Evolutionary conservation across 345 rosid genomes (phyloP).

Genomic region (Eutrema heterophyllum): DNA sequence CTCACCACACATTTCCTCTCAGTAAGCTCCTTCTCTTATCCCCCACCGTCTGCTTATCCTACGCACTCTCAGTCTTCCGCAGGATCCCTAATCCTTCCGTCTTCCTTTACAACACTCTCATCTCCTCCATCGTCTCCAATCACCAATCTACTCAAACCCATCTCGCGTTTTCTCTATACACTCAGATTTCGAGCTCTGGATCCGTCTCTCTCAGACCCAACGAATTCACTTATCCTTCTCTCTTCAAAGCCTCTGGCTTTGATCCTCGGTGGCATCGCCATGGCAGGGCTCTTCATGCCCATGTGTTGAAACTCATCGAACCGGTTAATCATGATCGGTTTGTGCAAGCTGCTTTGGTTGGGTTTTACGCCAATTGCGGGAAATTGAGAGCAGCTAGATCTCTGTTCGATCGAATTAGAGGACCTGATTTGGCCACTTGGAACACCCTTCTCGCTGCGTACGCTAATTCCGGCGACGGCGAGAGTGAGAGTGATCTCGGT

Average conservation of each 20-base stretch:
- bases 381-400: conserved; percentile 41
- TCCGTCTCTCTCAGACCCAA: conserved; percentile 33
- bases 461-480: conserved; percentile 27
- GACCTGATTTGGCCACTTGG: conserved; percentile 65
- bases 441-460: conserved; percentile 55
- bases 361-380: conserved; percentile 50
- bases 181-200: conserved; percentile 15
- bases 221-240: conserved; percentile 58
- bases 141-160: conserved; percentile 25
- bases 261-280: conserved; percentile 31
- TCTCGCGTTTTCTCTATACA: conserved; percentile 48
- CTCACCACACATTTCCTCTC: conserved; percentile 61
- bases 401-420: conserved; percentile 45
- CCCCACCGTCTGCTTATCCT: conserved; percentile 34
- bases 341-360: conserved; percentile 52
- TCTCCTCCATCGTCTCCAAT: conserved; percentile 39
- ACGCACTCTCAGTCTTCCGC: conserved; percentile 46
- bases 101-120: conserved; percentile 58
- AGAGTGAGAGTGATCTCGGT: neutral
- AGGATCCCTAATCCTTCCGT: conserved; percentile 46
- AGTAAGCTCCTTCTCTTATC: conserved; percentile 48
- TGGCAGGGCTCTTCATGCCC: conserved; percentile 55
- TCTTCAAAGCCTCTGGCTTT: conserved; percentile 51
- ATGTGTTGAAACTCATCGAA: conserved; percentile 50
- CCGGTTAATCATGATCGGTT: conserved; percentile 37